A percentile compares a stretch with the other conserved stretches of the same genome.
These are phyloP conservation scores for Leccinum disarticulatum DNA, from an alignment of 768 basidiomycete species.

Conservation along the genomic window DNA sequence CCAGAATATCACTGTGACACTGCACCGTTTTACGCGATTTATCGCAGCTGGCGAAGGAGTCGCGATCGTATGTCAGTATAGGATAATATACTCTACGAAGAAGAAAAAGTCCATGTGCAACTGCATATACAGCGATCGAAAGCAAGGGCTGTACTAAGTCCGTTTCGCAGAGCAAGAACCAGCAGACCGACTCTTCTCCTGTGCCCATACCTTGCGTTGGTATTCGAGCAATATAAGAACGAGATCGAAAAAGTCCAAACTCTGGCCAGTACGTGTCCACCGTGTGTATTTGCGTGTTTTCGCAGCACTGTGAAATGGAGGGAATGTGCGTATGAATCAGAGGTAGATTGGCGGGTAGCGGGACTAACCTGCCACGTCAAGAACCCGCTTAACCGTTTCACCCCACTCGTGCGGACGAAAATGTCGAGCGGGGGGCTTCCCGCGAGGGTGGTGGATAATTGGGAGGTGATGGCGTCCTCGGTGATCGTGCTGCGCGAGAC, in stretches of 20 bases:
- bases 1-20: no score
- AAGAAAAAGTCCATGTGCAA: background rate
- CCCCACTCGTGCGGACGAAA: constrained; percentile 88
- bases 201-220: constrained; percentile 71
- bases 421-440: constrained; percentile 85
- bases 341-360: background rate
- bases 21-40: no score
- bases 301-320: constrained; percentile 54
- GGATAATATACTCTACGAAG: background rate
- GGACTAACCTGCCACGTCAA: constrained; percentile 89
- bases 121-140: background rate
- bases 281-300: constrained; percentile 88
- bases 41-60: no score
- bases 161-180: background rate
- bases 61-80: background rate
- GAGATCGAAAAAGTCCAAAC: constrained; percentile 81
- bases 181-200: background rate
- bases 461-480: constrained; percentile 63
- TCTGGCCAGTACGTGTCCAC: constrained; percentile 88
- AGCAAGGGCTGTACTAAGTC: background rate
- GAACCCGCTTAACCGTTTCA: constrained; percentile 63
- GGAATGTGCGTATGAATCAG: background rate
- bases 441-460: constrained; percentile 62
- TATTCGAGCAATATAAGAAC: constrained; percentile 85
- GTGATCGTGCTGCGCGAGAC: constrained; percentile 47